A percentile compares a stretch with the other conserved stretches of the same genome.
These are phyloP conservation scores for Anthracocystis setariae DNA, from an alignment of 1,284 basidiomycete genomes.

Conservation along the genomic window DNA sequence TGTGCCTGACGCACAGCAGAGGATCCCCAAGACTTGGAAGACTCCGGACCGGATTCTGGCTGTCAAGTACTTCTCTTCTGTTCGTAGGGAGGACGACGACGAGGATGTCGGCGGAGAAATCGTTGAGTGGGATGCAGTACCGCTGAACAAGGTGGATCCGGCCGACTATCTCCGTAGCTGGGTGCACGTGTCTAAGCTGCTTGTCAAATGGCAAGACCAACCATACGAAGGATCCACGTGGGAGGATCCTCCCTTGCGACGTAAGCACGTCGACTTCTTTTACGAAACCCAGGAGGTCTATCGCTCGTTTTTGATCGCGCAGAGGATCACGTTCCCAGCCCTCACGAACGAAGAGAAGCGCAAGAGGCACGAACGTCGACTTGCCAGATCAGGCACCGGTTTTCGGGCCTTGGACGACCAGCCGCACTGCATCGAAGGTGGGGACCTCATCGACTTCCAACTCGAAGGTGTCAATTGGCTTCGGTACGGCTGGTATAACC, in stretches of 20 bases:
- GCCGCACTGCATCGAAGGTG: slow-evolving; percentile 69
- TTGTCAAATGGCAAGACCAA: slow-evolving; percentile 86
- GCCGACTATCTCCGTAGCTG: slow-evolving; percentile 35
- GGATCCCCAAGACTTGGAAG: slow-evolving; percentile 49
- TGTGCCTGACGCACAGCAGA: slow-evolving; percentile 46
- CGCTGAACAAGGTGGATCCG: slow-evolving; percentile 24
- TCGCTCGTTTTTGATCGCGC: slow-evolving; percentile 75
- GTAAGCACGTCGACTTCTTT: slow-evolving; percentile 73
- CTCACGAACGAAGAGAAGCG: slow-evolving; percentile 64
- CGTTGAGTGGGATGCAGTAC: slow-evolving; percentile 30
- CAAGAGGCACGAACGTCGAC: slow-evolving; percentile 47
- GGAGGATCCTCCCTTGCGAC: slow-evolving; percentile 81
- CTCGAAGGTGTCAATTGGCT: slow-evolving; percentile 94
- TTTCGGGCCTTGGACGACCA: slow-evolving; percentile 68
- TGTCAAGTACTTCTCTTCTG: slow-evolving; percentile 36
- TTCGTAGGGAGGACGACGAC: slow-evolving; percentile 29
- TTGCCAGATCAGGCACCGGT: slow-evolving; percentile 24
- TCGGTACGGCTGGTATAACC: slow-evolving; percentile 70
- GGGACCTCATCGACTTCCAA: slow-evolving; percentile 70
- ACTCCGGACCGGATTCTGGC: slow-evolving; percentile 56
- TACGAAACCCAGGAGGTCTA: slow-evolving; percentile 77
- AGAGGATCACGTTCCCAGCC: slow-evolving; percentile 74
- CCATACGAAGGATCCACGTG: slow-evolving; percentile 90
- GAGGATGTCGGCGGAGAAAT: slow-evolving; percentile 26
- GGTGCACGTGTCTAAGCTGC: slow-evolving; percentile 32